Percentiles rank a stretch among this genome's conserved stretches.
These are phyloP conservation scores for Paraphaeosphaeria minitans DNA, from an alignment of 2,329 filamentous ascomycete genomes.

Conservation along the genomic window DNA sequence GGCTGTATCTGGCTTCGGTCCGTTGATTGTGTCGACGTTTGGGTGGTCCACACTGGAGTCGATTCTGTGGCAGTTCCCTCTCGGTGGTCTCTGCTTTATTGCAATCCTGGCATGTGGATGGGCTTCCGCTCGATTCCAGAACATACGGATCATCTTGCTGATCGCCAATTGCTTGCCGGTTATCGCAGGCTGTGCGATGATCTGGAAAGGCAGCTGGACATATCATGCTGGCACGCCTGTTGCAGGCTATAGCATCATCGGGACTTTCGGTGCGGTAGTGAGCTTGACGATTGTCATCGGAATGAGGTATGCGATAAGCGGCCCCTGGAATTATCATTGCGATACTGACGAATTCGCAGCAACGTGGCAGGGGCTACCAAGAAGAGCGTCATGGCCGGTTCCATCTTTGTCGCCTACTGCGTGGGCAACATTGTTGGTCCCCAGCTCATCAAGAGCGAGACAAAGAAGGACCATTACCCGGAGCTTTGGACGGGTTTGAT, in stretches of 20 bases:
- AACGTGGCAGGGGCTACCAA: conserved; percentile 80
- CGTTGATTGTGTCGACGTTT: conserved; percentile 47
- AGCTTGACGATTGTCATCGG: conserved; percentile 63
- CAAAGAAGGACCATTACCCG: conserved; percentile 70
- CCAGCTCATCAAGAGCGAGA: conserved; percentile 70
- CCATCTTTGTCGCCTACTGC: conserved; percentile 76
- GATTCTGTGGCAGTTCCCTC: conserved; percentile 69
- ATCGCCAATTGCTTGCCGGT: conserved; percentile 72
- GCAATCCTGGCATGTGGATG: conserved; percentile 70
- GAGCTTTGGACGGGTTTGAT: conserved; percentile 73
- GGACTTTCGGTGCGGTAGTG: conserved; percentile 74
- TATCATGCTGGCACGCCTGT: conserved; percentile 69
- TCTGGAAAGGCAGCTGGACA: conserved; percentile 71
- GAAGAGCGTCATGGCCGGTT: conserved; percentile 76
- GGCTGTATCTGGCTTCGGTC: conserved; percentile 48
- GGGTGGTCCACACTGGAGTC: conserved; percentile 49
- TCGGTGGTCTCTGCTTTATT: conserved; percentile 71
- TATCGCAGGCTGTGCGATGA: conserved; percentile 74
- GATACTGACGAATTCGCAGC: conserved; percentile 26
- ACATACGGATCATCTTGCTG: conserved; percentile 69
- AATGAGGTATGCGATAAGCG: conserved; percentile 47
- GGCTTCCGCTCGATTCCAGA: conserved; percentile 63
- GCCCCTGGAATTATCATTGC: no score
- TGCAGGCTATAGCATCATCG: conserved; percentile 72
- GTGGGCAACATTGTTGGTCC: conserved; percentile 79